phyloP scores from a whole-genome alignment of 306 rosid genomes.

The Lathyrus sativus region DNA sequence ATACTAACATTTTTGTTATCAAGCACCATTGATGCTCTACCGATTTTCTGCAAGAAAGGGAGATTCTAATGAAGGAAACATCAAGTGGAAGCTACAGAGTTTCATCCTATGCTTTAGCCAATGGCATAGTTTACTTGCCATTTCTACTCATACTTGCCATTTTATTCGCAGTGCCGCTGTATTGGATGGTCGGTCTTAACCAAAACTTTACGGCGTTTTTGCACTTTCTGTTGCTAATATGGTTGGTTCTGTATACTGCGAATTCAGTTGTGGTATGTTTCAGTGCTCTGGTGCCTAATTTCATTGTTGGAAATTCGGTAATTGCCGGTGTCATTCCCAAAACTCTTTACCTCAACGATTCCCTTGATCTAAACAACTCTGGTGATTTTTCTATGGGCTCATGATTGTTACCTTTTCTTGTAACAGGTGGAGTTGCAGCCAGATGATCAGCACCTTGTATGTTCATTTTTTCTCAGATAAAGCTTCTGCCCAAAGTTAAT shows the following conservation, averaged over 20 bases:
- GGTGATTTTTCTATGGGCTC: too few species aligned
- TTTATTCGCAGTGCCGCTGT: conserved; percentile 67
- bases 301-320: conserved; percentile 89
- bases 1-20: too few species aligned
- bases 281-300: conserved; percentile 90
- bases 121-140: conserved; percentile 83
- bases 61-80: conserved; percentile 89
- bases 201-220: conserved; percentile 56
- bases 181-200: conserved; percentile 80
- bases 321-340: conserved; percentile 82
- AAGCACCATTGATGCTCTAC: conserved; percentile 86
- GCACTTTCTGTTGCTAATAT: conserved; percentile 64
- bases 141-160: conserved; percentile 81
- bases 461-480: too few species aligned
- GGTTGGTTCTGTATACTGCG: conserved; percentile 80
- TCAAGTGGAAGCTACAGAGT: conserved; percentile 85
- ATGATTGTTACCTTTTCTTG: too few species aligned
- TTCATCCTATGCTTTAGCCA: conserved; percentile 88
- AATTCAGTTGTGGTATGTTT: conserved; percentile 90
- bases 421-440: too few species aligned
- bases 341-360: too few species aligned
- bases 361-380: too few species aligned
- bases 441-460: too few species aligned
- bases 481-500: too few species aligned
- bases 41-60: conserved; percentile 90